A percentile compares a stretch with the other conserved stretches of the same genome.
Evolutionary conservation across 2,329 filamentous ascomycete species (phyloP).

Genomic region (Scytalidium lignicola): DNA sequence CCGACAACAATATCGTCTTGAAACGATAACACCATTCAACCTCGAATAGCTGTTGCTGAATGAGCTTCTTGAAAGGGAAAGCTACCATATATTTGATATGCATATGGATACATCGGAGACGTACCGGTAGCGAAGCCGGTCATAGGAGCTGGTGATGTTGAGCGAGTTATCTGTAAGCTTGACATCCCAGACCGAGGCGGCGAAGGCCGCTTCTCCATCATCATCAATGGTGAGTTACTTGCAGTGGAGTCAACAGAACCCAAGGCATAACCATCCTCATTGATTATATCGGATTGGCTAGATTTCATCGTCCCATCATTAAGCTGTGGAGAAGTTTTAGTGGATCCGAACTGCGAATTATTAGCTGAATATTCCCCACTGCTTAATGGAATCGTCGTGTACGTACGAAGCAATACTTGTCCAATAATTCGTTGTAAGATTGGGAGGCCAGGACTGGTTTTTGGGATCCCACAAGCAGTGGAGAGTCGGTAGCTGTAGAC

Average conservation of each 20-base stretch:
- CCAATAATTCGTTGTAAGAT: conserved; percentile 93
- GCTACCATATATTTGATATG: conserved; percentile 24
- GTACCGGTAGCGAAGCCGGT: conserved; percentile 43
- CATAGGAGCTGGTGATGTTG: conserved; percentile 41
- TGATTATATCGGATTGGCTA: conserved; percentile 39
- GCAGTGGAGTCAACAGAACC: conserved; percentile 29
- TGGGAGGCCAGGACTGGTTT: conserved; percentile 74
- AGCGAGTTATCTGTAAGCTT: conserved; percentile 30
- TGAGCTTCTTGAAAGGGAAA: conserved; percentile 30
- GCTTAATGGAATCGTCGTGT: conserved; percentile 32
- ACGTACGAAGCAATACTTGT: conserved; percentile 99
- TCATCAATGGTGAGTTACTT: conserved; percentile 25
- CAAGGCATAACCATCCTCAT: conserved; percentile 31
- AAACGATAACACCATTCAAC: conserved; percentile 12
- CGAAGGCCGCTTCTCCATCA: conserved; percentile 16
- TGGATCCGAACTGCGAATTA: conserved; percentile 54
- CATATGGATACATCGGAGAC: conserved; percentile 28
- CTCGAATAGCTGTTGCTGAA: conserved; percentile 30
- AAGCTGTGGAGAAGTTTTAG: conserved; percentile 46
- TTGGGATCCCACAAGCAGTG: conserved; percentile 46
- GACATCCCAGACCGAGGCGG: conserved; percentile 20
- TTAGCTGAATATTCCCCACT: conserved; percentile 33
- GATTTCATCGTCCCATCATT: conserved; percentile 42
- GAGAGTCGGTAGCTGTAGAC: conserved; percentile 38
- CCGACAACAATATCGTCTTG: neutral